Percentiles rank a stretch among this genome's conserved stretches.
These are phyloP conservation scores for Apiotrichum mycotoxinovorans DNA, from an alignment of 1,284 basidiomycete species.

Conservation along the genomic window DNA sequence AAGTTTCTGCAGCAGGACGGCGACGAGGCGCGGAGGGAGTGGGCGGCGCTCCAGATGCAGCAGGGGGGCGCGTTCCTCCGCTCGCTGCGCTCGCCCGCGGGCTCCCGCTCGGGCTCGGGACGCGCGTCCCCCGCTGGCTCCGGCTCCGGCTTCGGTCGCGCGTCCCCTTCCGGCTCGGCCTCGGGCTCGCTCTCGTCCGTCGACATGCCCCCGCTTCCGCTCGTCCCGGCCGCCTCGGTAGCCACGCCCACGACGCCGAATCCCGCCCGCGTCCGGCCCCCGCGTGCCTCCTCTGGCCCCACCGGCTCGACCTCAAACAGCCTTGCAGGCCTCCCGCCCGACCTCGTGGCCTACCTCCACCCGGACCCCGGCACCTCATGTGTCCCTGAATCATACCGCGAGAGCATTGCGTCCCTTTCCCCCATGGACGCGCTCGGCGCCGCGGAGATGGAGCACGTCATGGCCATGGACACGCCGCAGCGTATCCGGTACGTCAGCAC, in stretches of 20 bases:
- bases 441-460: slow-evolving; percentile 39
- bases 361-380: not conserved
- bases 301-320: not conserved
- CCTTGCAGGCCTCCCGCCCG: too few species aligned
- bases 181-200: too few species aligned
- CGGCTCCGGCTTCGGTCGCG: too few species aligned
- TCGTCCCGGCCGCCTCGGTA: not conserved
- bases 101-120: too few species aligned
- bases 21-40: not conserved
- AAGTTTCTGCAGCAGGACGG: not conserved
- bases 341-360: too few species aligned
- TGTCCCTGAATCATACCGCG: not conserved
- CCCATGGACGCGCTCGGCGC: slow-evolving; percentile 17
- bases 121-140: too few species aligned
- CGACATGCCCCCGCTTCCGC: not conserved
- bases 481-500: slow-evolving; percentile 36
- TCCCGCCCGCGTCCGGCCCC: not conserved
- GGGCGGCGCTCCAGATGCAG: not conserved
- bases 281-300: not conserved
- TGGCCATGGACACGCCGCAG: slow-evolving; percentile 40
- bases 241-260: not conserved
- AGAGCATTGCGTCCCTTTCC: not conserved
- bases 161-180: too few species aligned
- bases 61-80: not conserved
- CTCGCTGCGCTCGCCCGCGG: not conserved